Percentiles rank a stretch among this genome's conserved stretches.
phyloP scores from a whole-genome alignment of 164 flowering plant genomes.

The Dillenia suffruticosa region DNA sequence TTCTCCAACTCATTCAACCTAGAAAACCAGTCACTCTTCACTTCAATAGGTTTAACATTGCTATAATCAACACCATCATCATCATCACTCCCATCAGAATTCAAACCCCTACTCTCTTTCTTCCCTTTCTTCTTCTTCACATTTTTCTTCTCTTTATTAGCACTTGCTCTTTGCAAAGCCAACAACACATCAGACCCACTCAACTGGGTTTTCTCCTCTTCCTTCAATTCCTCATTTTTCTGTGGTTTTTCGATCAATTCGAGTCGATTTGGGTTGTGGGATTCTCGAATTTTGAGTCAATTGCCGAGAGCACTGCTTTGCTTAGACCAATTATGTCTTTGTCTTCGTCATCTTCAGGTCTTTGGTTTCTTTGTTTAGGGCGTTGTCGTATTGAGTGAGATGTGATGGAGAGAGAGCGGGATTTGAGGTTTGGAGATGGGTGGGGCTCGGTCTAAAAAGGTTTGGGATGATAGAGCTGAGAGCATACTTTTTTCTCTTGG shows the following conservation, averaged over 20 bases:
- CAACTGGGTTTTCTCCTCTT: conserved; percentile 8
- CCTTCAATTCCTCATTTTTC: neutral
- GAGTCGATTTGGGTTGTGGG: neutral
- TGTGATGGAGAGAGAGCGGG: no score
- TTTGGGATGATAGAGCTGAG: no score
- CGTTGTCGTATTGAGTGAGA: neutral
- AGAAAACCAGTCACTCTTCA: conserved; percentile 25
- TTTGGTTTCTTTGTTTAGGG: neutral
- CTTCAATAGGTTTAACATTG: conserved; percentile 20
- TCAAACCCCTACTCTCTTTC: neutral
- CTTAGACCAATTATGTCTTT: conserved; percentile 6
- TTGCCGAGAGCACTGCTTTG: conserved; percentile 3
- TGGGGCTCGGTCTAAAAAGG: no score
- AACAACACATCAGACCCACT: conserved; percentile 37
- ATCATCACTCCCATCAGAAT: neutral
- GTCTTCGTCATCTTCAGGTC: neutral
- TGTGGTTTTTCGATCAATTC: neutral
- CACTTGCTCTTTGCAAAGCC: conserved; percentile 33
- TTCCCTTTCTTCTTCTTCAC: conserved; percentile 1
- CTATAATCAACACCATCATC: conserved; percentile 12
- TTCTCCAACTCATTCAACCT: conserved; percentile 26
- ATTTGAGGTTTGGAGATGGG: no score
- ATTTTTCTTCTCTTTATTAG: conserved; percentile 5
- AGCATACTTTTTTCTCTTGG: no score
- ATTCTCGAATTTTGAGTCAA: neutral